phyloP scores from a whole-genome alignment of 2,329 filamentous ascomycete species.

The Fusarium staphyleae region DNA sequence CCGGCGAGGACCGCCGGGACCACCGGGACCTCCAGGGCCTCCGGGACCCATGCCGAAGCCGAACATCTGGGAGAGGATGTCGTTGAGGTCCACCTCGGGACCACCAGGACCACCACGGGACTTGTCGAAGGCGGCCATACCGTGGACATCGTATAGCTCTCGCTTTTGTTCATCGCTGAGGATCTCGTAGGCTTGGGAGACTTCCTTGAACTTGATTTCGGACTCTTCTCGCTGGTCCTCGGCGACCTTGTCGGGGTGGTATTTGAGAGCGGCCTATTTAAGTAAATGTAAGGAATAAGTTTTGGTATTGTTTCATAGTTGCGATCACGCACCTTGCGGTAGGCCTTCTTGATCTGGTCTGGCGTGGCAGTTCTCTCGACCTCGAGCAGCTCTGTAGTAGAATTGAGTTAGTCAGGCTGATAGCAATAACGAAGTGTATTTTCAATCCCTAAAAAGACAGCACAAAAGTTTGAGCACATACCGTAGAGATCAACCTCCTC shows the following conservation, averaged over 20 bases:
- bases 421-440: too few relatives aligned
- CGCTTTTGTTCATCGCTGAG: constrained; percentile 95
- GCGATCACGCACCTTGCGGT: constrained; percentile 77
- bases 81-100: constrained; percentile 84
- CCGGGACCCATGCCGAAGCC: constrained; percentile 71
- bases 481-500: constrained; percentile 69
- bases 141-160: constrained; percentile 88
- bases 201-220: constrained; percentile 90
- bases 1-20: constrained; percentile 62
- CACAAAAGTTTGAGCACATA: constrained; percentile 44
- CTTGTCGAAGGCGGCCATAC: constrained; percentile 94
- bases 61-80: constrained; percentile 94
- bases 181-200: constrained; percentile 96
- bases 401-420: constrained; percentile 25
- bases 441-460: background rate
- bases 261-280: constrained; percentile 77
- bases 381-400: constrained; percentile 73
- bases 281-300: constrained; percentile 17
- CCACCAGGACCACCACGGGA: constrained; percentile 71
- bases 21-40: constrained; percentile 52
- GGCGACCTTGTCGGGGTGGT: constrained; percentile 95
- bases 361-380: constrained; percentile 75
- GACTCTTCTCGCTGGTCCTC: constrained; percentile 84
- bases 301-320: background rate
- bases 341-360: constrained; percentile 92